A percentile compares a stretch with the other conserved stretches of the same genome.
These are phyloP conservation scores for Aspergillus luchuensis DNA, from an alignment of 2,329 filamentous ascomycete species.

Conservation along the genomic window DNA sequence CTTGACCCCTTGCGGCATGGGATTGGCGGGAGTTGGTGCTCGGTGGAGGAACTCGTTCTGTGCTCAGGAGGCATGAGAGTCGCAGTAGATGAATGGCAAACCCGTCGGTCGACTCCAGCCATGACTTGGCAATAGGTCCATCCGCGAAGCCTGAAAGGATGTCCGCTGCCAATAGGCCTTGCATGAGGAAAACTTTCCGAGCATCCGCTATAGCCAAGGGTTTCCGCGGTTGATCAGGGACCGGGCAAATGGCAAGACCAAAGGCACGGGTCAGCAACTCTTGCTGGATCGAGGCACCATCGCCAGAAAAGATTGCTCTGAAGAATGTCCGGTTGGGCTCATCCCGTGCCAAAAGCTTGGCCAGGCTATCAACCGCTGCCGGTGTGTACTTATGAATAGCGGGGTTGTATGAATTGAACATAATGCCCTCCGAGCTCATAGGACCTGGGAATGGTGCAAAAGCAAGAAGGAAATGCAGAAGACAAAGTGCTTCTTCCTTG, in stretches of 20 bases:
- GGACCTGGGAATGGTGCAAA: conserved; percentile 83
- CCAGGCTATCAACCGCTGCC: conserved; percentile 83
- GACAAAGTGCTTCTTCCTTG: conserved; percentile 80
- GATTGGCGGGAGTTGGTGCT: conserved; percentile 38
- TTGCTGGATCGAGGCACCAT: conserved; percentile 66
- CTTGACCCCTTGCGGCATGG: conserved; percentile 35
- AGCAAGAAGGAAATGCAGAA: conserved; percentile 85
- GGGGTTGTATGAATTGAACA: conserved; percentile 81
- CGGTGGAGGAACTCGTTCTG: conserved; percentile 55
- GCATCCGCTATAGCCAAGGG: conserved; percentile 72
- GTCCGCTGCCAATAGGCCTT: conserved; percentile 86
- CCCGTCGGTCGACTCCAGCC: conserved; percentile 81
- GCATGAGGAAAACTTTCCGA: conserved; percentile 86
- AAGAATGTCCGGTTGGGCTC: conserved; percentile 89
- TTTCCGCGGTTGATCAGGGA: conserved; percentile 70
- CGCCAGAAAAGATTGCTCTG: conserved; percentile 75
- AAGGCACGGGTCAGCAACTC: conserved; percentile 87
- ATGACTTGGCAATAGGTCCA: conserved; percentile 69
- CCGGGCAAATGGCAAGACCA: conserved; percentile 77
- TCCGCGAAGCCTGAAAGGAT: conserved; percentile 81
- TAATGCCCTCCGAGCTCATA: conserved; percentile 58
- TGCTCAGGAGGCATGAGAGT: conserved; percentile 71
- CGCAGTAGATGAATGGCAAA: conserved; percentile 79
- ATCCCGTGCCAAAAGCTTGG: conserved; percentile 88
- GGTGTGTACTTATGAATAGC: conserved; percentile 83